phyloP scores from a whole-genome alignment of 2,329 filamentous ascomycete species.

The Hortaea sp. region DNA sequence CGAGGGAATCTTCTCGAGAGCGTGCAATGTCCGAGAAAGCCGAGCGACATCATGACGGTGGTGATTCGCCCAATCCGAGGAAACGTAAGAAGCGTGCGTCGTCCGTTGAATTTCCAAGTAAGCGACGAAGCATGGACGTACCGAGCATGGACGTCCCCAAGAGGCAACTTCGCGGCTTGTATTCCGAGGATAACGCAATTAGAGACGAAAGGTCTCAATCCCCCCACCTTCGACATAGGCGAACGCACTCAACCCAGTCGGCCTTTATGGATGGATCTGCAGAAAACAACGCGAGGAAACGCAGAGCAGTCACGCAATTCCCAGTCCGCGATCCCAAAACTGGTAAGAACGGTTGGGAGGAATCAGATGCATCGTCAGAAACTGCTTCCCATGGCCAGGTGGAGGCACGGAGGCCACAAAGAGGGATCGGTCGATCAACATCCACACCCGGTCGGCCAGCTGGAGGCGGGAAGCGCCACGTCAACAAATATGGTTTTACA shows the following conservation, averaged over 20 bases:
- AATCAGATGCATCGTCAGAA: conserved; percentile 46
- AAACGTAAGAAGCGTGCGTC: conserved; percentile 29
- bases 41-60: conserved; percentile 11
- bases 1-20: conserved; percentile 15
- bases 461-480: conserved; percentile 64
- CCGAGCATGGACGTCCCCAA: conserved; percentile 14
- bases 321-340: conserved; percentile 21
- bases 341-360: conserved; percentile 42
- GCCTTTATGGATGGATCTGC: conserved; percentile 42
- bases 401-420: conserved; percentile 51
- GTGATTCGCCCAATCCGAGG: conserved; percentile 23
- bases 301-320: conserved; percentile 43
- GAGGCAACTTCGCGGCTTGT: conserved; percentile 16
- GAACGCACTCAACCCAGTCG: conserved; percentile 56
- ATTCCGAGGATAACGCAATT: conserved; percentile 17
- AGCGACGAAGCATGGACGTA: conserved; percentile 16
- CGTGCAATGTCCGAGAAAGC: conserved; percentile 21
- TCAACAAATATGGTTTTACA: conserved; percentile 88
- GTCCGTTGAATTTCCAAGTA: conserved; percentile 23
- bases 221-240: conserved; percentile 51
- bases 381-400: conserved; percentile 47
- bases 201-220: conserved; percentile 45
- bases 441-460: conserved; percentile 43
- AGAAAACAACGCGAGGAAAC: conserved; percentile 17
- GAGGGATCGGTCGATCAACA: conserved; percentile 38